Base-by-base conservation (phyloP, 2,329 filamentous ascomycete genomes). In the Zymoseptoria ardabiliae region DNA sequence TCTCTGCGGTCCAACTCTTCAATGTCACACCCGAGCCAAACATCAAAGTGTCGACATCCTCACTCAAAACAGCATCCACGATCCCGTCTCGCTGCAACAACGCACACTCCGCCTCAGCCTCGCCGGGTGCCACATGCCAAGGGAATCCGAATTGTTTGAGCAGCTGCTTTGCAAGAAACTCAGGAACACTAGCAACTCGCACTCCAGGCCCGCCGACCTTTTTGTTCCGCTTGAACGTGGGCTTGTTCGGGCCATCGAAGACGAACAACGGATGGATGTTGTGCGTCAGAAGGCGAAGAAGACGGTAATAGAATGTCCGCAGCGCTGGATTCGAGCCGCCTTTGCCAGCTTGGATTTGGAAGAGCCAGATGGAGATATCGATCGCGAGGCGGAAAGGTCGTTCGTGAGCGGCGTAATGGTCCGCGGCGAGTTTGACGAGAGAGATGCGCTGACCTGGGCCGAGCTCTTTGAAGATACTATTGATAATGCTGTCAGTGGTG, bases 291-390 rank as follows among this genome's bases (percentile, higher is more conserved):
- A 96, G 81, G 56, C 89, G 88, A 1, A 93, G 79, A 0, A 97
- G 83, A 35, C 94, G 88, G 74, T 95, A 97, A 76, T 97, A 97
- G 22, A 99, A 83, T 1, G 92, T 97, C 58, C 94, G 85, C 45
- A 97, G 81, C 1, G 92, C 92, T 6, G 94, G 93, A 67, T 97
- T 97, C 10, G 86, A 85, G 61, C 94, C 94, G 53, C 93, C 87
- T 77, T 86, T 85, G 19, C 89, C 89, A 13, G 90, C 87, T 71
- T 96, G 91, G 11, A 87, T 87, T 70, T 99, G 94, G 70, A 96
- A 97, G 51, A 96, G 88, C 94, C 94, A 99, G 71, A 99, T 97
- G 2, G 91, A 91, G 66, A 96, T 89, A 72, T 99, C 94, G 64
- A 99, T 89, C 48, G 94, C 94, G 53, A 99, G 81, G 49, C 92